Evolutionary conservation across 768 basidiomycete species (phyloP).

Genomic region (Agaricus sinodeliciosus): DNA sequence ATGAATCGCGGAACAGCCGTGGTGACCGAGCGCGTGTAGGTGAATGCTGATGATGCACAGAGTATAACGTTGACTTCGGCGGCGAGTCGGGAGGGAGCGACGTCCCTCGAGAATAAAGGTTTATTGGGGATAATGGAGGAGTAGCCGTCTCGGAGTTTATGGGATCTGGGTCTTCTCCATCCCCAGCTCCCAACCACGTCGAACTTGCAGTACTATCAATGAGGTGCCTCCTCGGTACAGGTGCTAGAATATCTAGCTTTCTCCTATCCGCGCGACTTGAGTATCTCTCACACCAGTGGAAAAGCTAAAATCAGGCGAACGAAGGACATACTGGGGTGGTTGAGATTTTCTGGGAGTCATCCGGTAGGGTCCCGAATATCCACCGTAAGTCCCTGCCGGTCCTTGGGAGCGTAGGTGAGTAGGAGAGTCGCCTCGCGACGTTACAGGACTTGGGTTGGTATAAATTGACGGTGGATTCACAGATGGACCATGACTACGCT

Average conservation of each 20-base stretch:
- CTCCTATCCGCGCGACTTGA: not conserved
- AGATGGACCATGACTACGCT: slow-evolving; percentile 13
- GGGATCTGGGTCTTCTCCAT: slow-evolving; percentile 14
- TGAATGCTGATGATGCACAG: slow-evolving; percentile 1
- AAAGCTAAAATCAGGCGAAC: not conserved
- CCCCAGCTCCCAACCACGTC: slow-evolving; percentile 40
- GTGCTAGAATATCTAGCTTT: slow-evolving; percentile 41
- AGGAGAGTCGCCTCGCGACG: slow-evolving; percentile 9
- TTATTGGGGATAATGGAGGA: slow-evolving; percentile 12
- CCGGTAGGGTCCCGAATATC: slow-evolving; percentile 4
- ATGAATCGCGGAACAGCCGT: not conserved
- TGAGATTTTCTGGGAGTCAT: slow-evolving; percentile 9
- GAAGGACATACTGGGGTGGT: not conserved
- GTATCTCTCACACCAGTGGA: not conserved
- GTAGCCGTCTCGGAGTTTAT: slow-evolving; percentile 26
- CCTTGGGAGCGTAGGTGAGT: not conserved
- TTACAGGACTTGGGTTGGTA: slow-evolving; percentile 21
- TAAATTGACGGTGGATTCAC: slow-evolving; percentile 20
- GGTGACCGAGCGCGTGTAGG: slow-evolving; percentile 1
- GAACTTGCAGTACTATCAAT: slow-evolving; percentile 54
- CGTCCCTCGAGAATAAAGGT: not conserved
- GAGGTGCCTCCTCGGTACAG: slow-evolving; percentile 60
- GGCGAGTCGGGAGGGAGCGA: not conserved
- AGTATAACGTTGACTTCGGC: not conserved
- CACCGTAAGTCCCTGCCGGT: not conserved